Evolutionary conservation across 257 asterid genomes (phyloP).

Genomic region (Leptodermis oblonga): DNA sequence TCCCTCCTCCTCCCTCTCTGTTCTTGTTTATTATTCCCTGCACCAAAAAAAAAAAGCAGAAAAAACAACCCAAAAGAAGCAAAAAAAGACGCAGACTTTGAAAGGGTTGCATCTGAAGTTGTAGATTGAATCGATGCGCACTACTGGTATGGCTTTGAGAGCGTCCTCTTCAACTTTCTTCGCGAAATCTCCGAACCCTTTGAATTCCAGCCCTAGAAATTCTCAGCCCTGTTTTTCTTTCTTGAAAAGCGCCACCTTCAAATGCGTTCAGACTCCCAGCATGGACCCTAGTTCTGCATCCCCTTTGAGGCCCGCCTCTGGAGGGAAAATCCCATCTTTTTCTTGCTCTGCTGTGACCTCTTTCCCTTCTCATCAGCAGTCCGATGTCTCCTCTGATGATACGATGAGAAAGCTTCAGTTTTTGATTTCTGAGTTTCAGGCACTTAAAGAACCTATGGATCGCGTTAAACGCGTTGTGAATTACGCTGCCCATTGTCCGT

Average conservation of each 20-base stretch:
- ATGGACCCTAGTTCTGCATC: slow-evolving; percentile 21
- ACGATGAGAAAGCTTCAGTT: slow-evolving; percentile 43
- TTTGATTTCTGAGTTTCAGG: slow-evolving; percentile 50
- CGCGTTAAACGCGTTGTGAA: slow-evolving; percentile 68
- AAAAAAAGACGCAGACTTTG: neutral
- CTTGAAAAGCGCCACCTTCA: slow-evolving; percentile 19
- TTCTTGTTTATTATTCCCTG: neutral
- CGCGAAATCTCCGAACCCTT: slow-evolving; percentile 30
- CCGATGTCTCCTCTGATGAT: slow-evolving; percentile 22
- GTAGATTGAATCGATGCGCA: slow-evolving; percentile 34
- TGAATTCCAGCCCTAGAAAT: slow-evolving; percentile 27
- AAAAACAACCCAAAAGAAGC: neutral
- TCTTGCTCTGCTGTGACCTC: slow-evolving; percentile 54
- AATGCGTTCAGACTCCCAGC: slow-evolving; percentile 35
- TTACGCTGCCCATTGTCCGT: slow-evolving; percentile 50
- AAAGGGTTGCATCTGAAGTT: neutral
- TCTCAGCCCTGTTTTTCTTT: neutral
- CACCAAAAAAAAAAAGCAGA: neutral
- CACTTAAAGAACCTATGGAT: slow-evolving; percentile 58
- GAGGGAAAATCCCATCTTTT: slow-evolving; percentile 22
- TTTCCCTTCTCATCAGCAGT: slow-evolving; percentile 27
- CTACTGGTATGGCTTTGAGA: slow-evolving; percentile 37
- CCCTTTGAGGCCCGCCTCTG: slow-evolving; percentile 23
- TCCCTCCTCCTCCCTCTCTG: neutral
- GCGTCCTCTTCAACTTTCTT: slow-evolving; percentile 42